Evolutionary conservation across 371 early-diverging fungal genomes (phyloP).

Genomic region (Funneliformis caledonium): DNA sequence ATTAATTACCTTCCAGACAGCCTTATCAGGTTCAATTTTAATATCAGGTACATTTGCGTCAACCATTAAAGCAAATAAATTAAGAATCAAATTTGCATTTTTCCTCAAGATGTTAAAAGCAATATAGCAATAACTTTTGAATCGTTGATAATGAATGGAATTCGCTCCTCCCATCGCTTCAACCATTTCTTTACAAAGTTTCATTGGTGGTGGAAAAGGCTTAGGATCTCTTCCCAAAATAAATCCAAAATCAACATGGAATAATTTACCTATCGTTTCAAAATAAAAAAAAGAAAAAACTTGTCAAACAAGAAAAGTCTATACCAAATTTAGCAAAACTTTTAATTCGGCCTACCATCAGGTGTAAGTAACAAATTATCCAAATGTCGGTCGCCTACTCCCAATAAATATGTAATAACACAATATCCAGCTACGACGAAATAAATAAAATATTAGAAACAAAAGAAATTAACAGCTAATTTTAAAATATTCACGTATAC

Average conservation of each 20-base stretch:
- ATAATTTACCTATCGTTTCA: constrained; percentile 72
- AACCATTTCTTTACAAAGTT: constrained; percentile 98
- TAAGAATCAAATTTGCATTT: constrained; percentile 91
- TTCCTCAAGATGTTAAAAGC: constrained; percentile 93
- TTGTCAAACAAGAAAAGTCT: background rate
- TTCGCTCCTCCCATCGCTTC: constrained; percentile 96
- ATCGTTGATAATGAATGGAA: constrained; percentile 81
- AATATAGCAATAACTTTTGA: constrained; percentile 89
- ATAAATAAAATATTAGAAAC: background rate
- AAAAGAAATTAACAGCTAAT: constrained; percentile 16
- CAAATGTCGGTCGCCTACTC: constrained; percentile 99
- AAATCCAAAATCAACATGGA: constrained; percentile 99
- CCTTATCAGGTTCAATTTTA: constrained; percentile 95
- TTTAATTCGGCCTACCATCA: constrained; percentile 58
- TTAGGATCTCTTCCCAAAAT: constrained; percentile 98
- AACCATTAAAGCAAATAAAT: constrained; percentile 94
- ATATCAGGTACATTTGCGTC: constrained; percentile 95
- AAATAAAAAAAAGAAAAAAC: background rate
- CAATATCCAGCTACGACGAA: constrained; percentile 87
- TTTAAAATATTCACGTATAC: constrained; percentile 24
- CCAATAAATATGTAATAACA: constrained; percentile 96
- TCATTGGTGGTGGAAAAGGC: constrained; percentile 99
- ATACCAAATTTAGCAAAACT: background rate
- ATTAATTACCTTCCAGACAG: constrained; percentile 79
- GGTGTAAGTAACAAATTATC: constrained; percentile 94